These are phyloP conservation scores for Dictyostelium capitatum DNA, from an alignment of 78 protist genomes.

Conservation along the genomic window DNA sequence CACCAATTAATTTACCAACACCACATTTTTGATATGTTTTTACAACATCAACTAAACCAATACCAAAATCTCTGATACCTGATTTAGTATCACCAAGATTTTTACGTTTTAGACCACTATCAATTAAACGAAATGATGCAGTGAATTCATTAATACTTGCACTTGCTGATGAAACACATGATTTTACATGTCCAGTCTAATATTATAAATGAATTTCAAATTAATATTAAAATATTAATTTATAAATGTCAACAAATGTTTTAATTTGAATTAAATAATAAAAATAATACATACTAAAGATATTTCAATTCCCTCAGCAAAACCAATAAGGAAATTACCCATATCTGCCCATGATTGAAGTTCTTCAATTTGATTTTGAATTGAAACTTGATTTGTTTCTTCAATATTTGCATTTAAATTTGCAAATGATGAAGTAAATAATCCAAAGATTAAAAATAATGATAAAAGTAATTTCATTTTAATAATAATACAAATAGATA, in stretches of 20 bases:
- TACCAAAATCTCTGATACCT: conserved; percentile 21
- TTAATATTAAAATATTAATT: background rate
- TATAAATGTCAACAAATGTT: too few relatives aligned
- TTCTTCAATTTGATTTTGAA: background rate
- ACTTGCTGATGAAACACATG: background rate
- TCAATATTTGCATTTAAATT: background rate
- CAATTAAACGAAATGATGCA: background rate
- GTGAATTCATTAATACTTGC: background rate
- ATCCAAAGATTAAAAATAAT: background rate
- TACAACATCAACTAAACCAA: conserved; percentile 8
- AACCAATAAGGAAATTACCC: conserved; percentile 19
- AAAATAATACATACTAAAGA: background rate
- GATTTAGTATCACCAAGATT: background rate
- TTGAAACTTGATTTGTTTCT: background rate
- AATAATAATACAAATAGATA: too few relatives aligned
- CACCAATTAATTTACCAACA: background rate
- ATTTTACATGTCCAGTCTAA: background rate
- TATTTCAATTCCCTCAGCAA: conserved; percentile 41
- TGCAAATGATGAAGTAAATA: background rate
- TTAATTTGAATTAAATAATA: background rate
- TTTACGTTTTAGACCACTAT: background rate
- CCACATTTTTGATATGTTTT: conserved; percentile 27
- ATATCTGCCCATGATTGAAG: background rate
- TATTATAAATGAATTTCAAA: background rate
- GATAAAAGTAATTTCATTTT: background rate